phyloP scores from a whole-genome alignment of 352 stramenopile genomes.

The Phytophthora multivora region DNA sequence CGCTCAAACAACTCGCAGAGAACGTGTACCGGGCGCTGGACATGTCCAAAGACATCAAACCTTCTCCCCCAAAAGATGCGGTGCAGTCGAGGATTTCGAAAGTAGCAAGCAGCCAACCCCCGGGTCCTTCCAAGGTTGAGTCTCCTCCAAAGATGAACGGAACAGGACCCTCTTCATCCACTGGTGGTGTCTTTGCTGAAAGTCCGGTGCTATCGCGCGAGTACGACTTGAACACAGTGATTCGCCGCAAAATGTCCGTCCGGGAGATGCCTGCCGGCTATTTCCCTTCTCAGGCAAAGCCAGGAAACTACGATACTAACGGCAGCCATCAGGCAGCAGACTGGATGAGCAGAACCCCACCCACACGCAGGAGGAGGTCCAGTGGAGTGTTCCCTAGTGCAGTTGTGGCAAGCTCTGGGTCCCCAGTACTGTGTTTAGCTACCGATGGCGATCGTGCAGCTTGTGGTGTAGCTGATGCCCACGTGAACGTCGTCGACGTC shows the following conservation, averaged over 20 bases:
- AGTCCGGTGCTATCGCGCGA: conserved; percentile 50
- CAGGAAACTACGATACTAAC: conserved; percentile 1
- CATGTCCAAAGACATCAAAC: conserved; percentile 74
- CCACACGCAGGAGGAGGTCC: conserved; percentile 27
- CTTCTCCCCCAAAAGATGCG: conserved; percentile 33
- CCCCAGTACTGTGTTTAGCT: conserved; percentile 60
- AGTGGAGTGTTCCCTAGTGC: conserved; percentile 30
- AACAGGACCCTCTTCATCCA: neutral
- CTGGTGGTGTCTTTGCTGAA: conserved; percentile 31
- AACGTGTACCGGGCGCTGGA: conserved; percentile 82
- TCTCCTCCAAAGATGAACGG: conserved; percentile 3
- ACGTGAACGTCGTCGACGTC: conserved; percentile 49
- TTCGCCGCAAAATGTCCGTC: conserved; percentile 78
- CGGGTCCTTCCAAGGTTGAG: neutral
- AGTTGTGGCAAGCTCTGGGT: conserved; percentile 27
- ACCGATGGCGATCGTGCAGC: conserved; percentile 54
- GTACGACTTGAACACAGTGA: conserved; percentile 83
- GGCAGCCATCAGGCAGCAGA: conserved; percentile 21
- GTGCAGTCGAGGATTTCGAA: conserved; percentile 22
- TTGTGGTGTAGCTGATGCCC: conserved; percentile 51
- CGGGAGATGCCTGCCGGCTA: conserved; percentile 37
- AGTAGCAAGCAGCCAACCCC: conserved; percentile 1
- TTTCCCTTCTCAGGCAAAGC: conserved; percentile 2
- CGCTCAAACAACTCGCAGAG: conserved; percentile 78
- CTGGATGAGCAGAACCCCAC: conserved; percentile 34